Evolutionary conservation across 352 stramenopile genomes (phyloP), one percentile per base, ranked within the genome.

Genomic region (Pythium periplocum): DNA sequence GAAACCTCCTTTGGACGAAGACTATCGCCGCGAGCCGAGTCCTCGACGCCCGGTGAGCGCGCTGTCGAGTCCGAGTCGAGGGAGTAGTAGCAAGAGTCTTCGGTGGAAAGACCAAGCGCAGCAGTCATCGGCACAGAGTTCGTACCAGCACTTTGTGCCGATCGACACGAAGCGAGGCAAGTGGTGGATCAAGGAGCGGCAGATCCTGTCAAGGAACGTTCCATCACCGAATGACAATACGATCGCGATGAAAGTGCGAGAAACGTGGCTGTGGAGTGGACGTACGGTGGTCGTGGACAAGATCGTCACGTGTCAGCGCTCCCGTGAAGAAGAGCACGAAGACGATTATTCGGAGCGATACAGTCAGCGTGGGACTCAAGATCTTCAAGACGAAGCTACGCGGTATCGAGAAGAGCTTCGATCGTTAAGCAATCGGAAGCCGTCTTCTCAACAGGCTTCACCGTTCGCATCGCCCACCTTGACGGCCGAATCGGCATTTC

Each of bases 241-340:
- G 17, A 55, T 71, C 12, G 69, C 59, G 34, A 59, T 87, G 34
- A 87, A 87, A 59, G 66, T 90, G 40, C 67, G 73, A 12, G 75
- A 90, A 51, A 76, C 59, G 32, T 87, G 76, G 79, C 53, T 72
- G 39, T 87, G 79, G 79, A 83, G 69, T 56, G 76, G 76, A 7
- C 70, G 79, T 31, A 71, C 61, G 1, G 71, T 90, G 17, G 49
- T 86, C 3, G 50, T 87, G 11, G 79, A 90, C 67, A 90, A 87
- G 57, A 84, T 87, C 49, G 61, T 87, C 31, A 66, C 57, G 30
- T 50, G 41, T 10, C 60, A 53, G 2, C 50, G 45, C 1, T 46
- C 54, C 1, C 47, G 55, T 17, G 61, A 61, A 34, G 46, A 69
- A 7, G 7, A 51, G 6, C 9, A 48, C 32, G 53, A 62, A 7